These are phyloP conservation scores for Dioscorea zingiberensis DNA, from an alignment of 106 monocot genomes.

Conservation along the genomic window DNA sequence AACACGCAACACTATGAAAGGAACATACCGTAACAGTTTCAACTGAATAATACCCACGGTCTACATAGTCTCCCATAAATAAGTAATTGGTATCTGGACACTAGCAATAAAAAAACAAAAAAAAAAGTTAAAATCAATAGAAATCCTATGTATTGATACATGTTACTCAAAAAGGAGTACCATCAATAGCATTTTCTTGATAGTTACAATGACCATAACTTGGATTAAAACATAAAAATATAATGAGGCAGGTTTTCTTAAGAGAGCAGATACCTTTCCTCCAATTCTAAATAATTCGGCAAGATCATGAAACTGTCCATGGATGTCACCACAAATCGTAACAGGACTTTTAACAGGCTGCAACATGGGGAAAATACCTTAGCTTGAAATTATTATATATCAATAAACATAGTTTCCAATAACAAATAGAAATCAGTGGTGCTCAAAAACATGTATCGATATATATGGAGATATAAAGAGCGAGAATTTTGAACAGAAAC, in stretches of 20 bases:
- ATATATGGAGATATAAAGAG: no score
- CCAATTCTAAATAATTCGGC: constrained; percentile 89
- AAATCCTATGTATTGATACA: no score
- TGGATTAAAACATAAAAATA: neutral
- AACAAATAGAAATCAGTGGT: no score
- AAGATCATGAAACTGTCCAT: constrained; percentile 97
- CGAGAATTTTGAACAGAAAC: no score
- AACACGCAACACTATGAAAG: no score
- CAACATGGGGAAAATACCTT: constrained; percentile 4
- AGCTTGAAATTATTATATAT: no score
- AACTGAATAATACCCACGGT: constrained; percentile 99
- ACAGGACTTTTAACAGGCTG: constrained; percentile 97
- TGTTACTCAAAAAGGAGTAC: no score
- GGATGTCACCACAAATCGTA: constrained; percentile 93
- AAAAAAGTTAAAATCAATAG: neutral
- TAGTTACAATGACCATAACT: neutral
- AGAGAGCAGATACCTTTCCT: constrained; percentile 62
- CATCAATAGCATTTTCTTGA: no score
- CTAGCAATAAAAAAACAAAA: constrained; percentile 38
- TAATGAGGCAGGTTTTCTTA: neutral
- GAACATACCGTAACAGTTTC: constrained; percentile 89
- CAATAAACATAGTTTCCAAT: no score
- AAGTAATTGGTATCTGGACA: constrained; percentile 99
- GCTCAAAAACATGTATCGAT: no score
- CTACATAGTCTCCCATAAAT: constrained; percentile 99